These are phyloP conservation scores for Fusarium euwallaceae DNA, from an alignment of 2,329 filamentous ascomycete genomes.

Conservation along the genomic window DNA sequence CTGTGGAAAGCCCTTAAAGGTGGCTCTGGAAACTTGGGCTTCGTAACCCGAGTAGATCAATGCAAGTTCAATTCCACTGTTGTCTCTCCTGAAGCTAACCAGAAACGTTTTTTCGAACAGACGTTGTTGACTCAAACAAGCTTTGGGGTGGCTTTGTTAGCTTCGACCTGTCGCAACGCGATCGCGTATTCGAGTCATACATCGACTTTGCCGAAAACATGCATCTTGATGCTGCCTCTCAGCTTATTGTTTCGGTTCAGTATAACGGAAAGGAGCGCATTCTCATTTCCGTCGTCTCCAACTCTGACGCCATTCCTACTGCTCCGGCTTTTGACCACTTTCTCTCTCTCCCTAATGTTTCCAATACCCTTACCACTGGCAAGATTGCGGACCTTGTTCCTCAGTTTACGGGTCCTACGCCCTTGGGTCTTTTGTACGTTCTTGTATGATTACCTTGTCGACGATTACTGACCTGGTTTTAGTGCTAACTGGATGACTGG, in stretches of 20 bases:
- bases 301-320: constrained; percentile 42
- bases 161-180: constrained; percentile 41
- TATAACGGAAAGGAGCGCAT: constrained; percentile 34
- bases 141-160: constrained; percentile 48
- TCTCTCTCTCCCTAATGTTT: constrained; percentile 34
- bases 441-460: fast-evolving
- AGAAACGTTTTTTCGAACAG: neutral
- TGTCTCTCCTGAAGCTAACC: neutral
- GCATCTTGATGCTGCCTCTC: constrained; percentile 44
- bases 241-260: constrained; percentile 46
- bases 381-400: constrained; percentile 47
- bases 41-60: constrained; percentile 50
- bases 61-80: neutral
- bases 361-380: constrained; percentile 41
- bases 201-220: constrained; percentile 47
- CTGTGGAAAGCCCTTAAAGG: constrained; percentile 62
- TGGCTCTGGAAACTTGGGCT: constrained; percentile 62
- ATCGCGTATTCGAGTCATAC: constrained; percentile 46
- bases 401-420: constrained; percentile 50
- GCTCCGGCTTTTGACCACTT: constrained; percentile 45
- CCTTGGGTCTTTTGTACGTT: constrained; percentile 46
- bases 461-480: neutral
- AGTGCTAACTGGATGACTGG: constrained; percentile 52
- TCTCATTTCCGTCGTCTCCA: constrained; percentile 44
- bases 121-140: constrained; percentile 35